Evolutionary conservation across 495 filamentous ascomycete genomes (phyloP).

Genomic region (Aspergillus egyptiacus): DNA sequence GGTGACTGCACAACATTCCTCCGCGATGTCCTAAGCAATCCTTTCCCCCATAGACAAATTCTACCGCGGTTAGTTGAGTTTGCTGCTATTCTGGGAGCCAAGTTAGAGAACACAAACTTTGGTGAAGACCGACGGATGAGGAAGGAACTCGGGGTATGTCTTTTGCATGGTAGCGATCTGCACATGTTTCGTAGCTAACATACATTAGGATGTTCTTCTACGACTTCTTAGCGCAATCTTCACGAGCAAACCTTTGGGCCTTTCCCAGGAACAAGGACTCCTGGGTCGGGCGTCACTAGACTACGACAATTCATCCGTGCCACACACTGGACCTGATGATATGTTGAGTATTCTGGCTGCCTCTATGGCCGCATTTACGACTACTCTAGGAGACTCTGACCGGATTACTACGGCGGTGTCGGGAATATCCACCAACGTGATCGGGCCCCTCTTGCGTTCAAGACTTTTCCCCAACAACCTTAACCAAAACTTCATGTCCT

Average conservation of each 20-base stretch:
- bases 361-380: slow-evolving; percentile 77
- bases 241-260: slow-evolving; percentile 71
- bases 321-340: slow-evolving; percentile 56
- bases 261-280: slow-evolving; percentile 41
- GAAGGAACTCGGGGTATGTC: slow-evolving; percentile 78
- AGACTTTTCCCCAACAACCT: slow-evolving; percentile 87
- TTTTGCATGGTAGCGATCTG: background rate
- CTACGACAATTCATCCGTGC: slow-evolving; percentile 35
- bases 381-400: slow-evolving; percentile 79
- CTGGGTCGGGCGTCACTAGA: slow-evolving; percentile 40
- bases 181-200: slow-evolving; percentile 19
- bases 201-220: slow-evolving; percentile 72
- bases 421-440: slow-evolving; percentile 74
- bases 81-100: slow-evolving; percentile 80
- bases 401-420: slow-evolving; percentile 69
- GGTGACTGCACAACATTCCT: slow-evolving; percentile 87
- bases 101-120: slow-evolving; percentile 96
- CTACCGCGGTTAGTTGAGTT: slow-evolving; percentile 85
- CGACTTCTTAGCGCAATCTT: slow-evolving; percentile 85
- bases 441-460: slow-evolving; percentile 76
- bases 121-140: slow-evolving; percentile 94
- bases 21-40: slow-evolving; percentile 84
- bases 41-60: slow-evolving; percentile 88
- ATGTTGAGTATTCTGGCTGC: slow-evolving; percentile 71
- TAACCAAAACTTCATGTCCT: slow-evolving; percentile 57